phyloP scores from a whole-genome alignment of 768 basidiomycete species.

The Xerocomellus chrysenteron region DNA sequence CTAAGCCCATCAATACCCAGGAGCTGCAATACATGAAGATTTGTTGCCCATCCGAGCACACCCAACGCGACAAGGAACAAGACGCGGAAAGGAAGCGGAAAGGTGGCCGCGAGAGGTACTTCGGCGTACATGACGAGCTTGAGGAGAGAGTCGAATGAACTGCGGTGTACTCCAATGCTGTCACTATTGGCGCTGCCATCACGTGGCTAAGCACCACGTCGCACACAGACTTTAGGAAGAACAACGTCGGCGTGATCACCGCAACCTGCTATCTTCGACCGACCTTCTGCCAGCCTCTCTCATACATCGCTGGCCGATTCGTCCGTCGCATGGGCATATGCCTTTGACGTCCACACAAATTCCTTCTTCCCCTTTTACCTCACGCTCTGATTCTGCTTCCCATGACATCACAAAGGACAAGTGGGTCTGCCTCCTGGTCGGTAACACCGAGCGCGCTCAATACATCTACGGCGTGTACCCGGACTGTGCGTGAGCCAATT shows the following conservation, averaged over 20 bases:
- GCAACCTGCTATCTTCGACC: slow-evolving; percentile 57
- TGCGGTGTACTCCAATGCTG: not conserved
- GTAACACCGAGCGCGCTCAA: slow-evolving; percentile 76
- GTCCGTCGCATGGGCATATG: slow-evolving; percentile 88
- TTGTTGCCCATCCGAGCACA: slow-evolving; percentile 88
- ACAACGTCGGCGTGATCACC: slow-evolving; percentile 57
- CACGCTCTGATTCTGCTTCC: slow-evolving; percentile 84
- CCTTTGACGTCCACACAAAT: slow-evolving; percentile 96
- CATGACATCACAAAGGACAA: slow-evolving; percentile 76
- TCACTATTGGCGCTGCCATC: not conserved
- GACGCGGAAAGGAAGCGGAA: slow-evolving; percentile 93
- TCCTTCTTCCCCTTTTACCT: slow-evolving; percentile 95
- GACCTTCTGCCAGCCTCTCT: slow-evolving; percentile 50
- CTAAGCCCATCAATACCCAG: slow-evolving; percentile 71
- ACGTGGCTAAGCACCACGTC: not conserved
- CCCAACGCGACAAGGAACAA: slow-evolving; percentile 77
- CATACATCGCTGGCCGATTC: slow-evolving; percentile 71
- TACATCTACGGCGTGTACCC: slow-evolving; percentile 88
- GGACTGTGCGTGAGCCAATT: slow-evolving; percentile 64
- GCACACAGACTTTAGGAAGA: no score
- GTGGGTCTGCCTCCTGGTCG: slow-evolving; percentile 93
- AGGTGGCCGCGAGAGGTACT: slow-evolving; percentile 50
- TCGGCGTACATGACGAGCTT: slow-evolving; percentile 32
- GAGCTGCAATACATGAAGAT: slow-evolving; percentile 78
- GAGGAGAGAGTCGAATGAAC: not conserved